Evolutionary conservation across 306 rosid genomes (phyloP), one percentile per base, ranked within the genome.

Genomic region (Corylus heterophylla): DNA sequence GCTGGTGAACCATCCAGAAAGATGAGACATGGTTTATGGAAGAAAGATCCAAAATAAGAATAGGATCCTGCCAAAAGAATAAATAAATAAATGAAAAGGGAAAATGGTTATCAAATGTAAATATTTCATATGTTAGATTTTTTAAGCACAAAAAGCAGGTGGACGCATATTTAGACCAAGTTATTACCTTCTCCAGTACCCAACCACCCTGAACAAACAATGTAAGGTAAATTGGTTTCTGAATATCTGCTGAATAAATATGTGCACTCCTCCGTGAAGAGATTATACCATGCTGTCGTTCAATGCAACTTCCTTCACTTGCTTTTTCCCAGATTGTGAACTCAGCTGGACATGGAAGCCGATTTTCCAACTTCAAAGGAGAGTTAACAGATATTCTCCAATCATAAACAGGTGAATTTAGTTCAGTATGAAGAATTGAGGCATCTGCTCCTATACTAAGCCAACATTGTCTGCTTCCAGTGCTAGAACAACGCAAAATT

Each of bases 331-430:
- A 89, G 71, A 95, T 74, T 48, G 90, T 90, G 85, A 91, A 91
- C 72, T 90, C 87, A 75, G 94, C 99, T 8, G 96, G 92, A 79
- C 97, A 91, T 56, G 99, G 98, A 85, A 95, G 93, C 66, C 98
- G 88, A 54, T 90, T 95, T 85, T 95, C 99, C 85, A 95, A 83
- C 88, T 93, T 93, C 85, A 95, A 17, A 20, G 99, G 97, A 80
- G 99, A 83, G 83, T 85, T 86, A 52, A 95, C 76, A 76, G 98
- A 90, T 76, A 95, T 88, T 91, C 81, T 88, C 99, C 99, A 93
- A 85, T 95, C 99, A 84, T 93, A 95, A 68, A 95, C 93, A 78
- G 99, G 99, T 62, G 86, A 79, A 83, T 95, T 95, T 73, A 93
- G 82, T 82, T 93, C 99, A 69, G 98, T 95, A 86, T 91, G 92